A percentile compares a stretch with the other conserved stretches of the same genome.
Conservation (phyloP, 495 filamentous ascomycete species). For the Diplogelasinospora grovesii region DNA sequence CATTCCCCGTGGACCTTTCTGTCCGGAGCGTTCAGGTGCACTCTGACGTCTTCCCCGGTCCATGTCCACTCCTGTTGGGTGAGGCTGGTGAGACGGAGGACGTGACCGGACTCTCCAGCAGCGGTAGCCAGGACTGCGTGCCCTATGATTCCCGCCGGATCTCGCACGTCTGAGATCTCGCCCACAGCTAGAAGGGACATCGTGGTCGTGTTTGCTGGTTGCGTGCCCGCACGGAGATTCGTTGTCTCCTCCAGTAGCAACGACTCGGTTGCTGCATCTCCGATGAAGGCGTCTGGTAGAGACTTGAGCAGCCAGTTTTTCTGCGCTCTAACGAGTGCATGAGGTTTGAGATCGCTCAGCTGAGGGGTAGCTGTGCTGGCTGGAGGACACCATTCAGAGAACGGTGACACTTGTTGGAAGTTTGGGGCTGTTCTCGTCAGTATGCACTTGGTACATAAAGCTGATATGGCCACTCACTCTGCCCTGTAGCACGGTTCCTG, state of each 20-base stretch:
- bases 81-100: conserved; percentile 43
- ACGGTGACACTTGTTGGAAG: conserved; percentile 35
- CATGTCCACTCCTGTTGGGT: conserved; percentile 39
- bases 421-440: conserved; percentile 29
- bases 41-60: conserved; percentile 30
- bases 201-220: conserved; percentile 1
- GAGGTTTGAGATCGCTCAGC: conserved; percentile 10
- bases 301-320: conserved; percentile 31
- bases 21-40: conserved; percentile 31
- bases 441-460: neutral
- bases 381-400: conserved; percentile 29
- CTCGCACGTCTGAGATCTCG: conserved; percentile 29
- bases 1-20: conserved; percentile 37
- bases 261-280: conserved; percentile 20
- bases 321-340: conserved; percentile 18
- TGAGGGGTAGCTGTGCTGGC: conserved; percentile 5
- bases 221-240: neutral
- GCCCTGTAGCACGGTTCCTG: conserved; percentile 12
- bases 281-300: conserved; percentile 33
- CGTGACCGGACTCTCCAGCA: conserved; percentile 44
- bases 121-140: conserved; percentile 40
- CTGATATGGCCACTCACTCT: conserved; percentile 13
- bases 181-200: conserved; percentile 29
- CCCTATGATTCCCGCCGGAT: conserved; percentile 9
- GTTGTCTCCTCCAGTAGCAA: conserved; percentile 22